Conservation (phyloP, 2,329 filamentous ascomycete genomes). For the Ceratocystis papillata region DNA sequence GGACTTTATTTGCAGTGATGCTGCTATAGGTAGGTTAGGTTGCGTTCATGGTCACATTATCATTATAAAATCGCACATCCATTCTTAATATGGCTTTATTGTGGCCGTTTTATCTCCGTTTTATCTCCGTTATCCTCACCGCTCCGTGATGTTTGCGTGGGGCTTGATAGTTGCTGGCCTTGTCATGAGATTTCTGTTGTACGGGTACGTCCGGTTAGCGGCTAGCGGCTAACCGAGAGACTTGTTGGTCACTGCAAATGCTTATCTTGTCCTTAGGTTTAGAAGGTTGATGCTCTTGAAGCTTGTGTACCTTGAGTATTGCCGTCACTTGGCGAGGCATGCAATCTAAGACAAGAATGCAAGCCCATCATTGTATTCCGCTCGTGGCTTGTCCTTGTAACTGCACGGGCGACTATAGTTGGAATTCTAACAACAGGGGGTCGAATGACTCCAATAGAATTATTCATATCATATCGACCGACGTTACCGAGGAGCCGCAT, state of each 20-base stretch:
- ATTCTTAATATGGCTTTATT: neutral
- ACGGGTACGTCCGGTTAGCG: constrained; percentile 1
- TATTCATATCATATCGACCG: neutral
- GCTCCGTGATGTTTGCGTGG: neutral
- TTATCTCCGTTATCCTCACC: neutral
- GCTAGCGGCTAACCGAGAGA: neutral
- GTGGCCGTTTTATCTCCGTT: neutral
- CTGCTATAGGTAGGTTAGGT: constrained; percentile 1
- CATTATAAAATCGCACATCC: neutral
- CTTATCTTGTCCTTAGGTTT: neutral
- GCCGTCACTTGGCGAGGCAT: neutral
- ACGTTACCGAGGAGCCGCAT: neutral
- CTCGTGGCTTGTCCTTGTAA: neutral
- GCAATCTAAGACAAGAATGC: neutral
- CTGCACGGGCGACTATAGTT: neutral
- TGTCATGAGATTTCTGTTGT: neutral
- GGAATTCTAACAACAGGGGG: neutral
- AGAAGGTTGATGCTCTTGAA: neutral
- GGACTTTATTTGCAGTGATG: neutral
- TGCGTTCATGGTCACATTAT: neutral
- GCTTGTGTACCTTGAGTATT: neutral
- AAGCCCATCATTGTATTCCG: neutral
- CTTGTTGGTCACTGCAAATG: neutral
- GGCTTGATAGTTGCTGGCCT: neutral
- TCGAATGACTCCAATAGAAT: neutral